Evolutionary conservation across 768 basidiomycete species (phyloP), one percentile per base, ranked within the genome.

Genomic region (Podaxis carcinomalis): DNA sequence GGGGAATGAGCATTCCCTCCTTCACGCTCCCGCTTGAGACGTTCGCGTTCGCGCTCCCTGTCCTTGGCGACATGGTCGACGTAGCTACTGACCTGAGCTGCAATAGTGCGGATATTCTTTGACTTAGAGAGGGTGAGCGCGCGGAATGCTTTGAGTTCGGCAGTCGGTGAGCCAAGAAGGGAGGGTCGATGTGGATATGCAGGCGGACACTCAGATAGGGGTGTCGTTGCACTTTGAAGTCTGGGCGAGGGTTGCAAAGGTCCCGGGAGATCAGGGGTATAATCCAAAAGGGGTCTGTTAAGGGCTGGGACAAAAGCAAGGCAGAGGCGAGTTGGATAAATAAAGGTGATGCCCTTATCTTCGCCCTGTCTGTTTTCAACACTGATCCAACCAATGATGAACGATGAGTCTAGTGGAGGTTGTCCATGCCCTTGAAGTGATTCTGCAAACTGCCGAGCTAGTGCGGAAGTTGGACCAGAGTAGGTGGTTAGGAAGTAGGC

Each of bases 341-440:
- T 84, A 52, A 89, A 75, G n/a, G 81, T 76, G 32, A 90, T 74
- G 0, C 90, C 90, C 66, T 91, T 92, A 64, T 90, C 89, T 69
- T 92, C 90, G 35, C 88, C 89, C 64, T 88, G 89, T 63, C 82
- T 86, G 66, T 90, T 90, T 70, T 90, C 83, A 19, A 92, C 87
- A 35, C 79, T 81, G 39, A 92, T 78, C 86, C 87, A 92, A 3
- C 83, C 88, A 56, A 92, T 84, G 49, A 90, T 71, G 69, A 84
- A 90, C 10, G 59, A 53, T 1, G 59, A n/a, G 16, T 51, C 57
- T 1, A 58, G 19, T 16, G 59, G 37, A 32, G 63, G 50, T 19
- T 71, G 70, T 19, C 90, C 90, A 10, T 86, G 76, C 1, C 90
- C 90, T 11, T 73, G 64, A 1, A 93, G 77, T 1, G 85, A 83